Percentiles rank a stretch among this genome's conserved stretches.
phyloP scores from a whole-genome alignment of 805 yeast genomes.

The Yamadazyma phyllophila region DNA sequence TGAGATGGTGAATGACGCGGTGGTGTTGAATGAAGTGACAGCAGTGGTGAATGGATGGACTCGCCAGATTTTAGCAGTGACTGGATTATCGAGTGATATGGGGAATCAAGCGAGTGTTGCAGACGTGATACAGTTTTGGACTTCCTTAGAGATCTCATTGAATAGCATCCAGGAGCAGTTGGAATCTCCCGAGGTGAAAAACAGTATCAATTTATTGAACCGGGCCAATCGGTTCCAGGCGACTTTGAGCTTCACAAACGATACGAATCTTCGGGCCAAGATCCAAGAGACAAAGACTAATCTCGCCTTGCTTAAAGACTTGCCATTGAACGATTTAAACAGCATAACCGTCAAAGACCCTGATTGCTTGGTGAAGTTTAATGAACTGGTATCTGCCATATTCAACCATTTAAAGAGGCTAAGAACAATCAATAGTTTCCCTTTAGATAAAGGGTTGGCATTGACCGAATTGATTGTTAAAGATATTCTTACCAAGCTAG shows the following conservation, averaged over 20 bases:
- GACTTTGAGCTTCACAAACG: conserved; percentile 68
- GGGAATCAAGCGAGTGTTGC: conserved; percentile 48
- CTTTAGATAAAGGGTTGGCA: conserved; percentile 59
- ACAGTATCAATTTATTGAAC: conserved; percentile 60
- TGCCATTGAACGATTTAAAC: conserved; percentile 61
- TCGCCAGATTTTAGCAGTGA: conserved; percentile 54
- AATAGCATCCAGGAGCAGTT: conserved; percentile 57
- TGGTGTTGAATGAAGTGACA: conserved; percentile 68
- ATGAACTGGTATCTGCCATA: conserved; percentile 27
- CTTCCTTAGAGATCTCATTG: conserved; percentile 62
- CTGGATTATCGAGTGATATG: conserved; percentile 52
- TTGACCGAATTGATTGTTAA: conserved; percentile 63
- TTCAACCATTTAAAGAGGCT: conserved; percentile 62
- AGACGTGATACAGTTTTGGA: conserved; percentile 81
- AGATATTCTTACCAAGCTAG: conserved; percentile 51
- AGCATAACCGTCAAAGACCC: conserved; percentile 16
- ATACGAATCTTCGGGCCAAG: conserved; percentile 63
- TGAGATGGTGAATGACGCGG: conserved; percentile 45
- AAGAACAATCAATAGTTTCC: conserved; percentile 47
- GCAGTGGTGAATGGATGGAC: conserved; percentile 73
- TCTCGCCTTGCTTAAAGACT: conserved; percentile 62
- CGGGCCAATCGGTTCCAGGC: conserved; percentile 78
- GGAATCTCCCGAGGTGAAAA: conserved; percentile 47
- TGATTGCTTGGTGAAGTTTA: conserved; percentile 41
- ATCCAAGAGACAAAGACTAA: conserved; percentile 50